Percentiles rank a stretch among this genome's conserved stretches.
Conservation (phyloP, 768 basidiomycete species). For the Psilocybe azurescens region DNA sequence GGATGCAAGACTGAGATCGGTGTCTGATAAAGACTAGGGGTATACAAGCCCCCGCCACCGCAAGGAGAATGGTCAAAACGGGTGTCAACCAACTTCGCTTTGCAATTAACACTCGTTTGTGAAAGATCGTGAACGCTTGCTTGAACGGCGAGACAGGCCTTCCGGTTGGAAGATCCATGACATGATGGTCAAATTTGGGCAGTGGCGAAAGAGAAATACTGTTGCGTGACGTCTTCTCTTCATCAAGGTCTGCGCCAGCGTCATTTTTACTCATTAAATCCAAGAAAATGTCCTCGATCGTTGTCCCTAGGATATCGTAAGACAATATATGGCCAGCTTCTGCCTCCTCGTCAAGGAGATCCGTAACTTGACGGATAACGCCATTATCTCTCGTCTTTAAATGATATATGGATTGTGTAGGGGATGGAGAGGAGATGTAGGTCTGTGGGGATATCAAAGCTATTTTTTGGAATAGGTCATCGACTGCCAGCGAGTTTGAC, state of each 20-base stretch:
- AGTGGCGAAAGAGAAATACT: conserved; percentile 22
- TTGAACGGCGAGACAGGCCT: conserved; percentile 57
- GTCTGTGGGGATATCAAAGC: conserved; percentile 51
- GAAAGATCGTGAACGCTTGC: conserved; percentile 78
- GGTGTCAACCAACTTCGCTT: conserved; percentile 75
- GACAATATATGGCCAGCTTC: conserved; percentile 44
- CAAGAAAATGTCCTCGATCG: conserved; percentile 85
- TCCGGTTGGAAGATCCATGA: conserved; percentile 54
- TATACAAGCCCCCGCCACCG: conserved; percentile 67
- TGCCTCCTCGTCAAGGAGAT: conserved; percentile 54
- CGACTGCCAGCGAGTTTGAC: conserved; percentile 8
- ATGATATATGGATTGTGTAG: conserved; percentile 54
- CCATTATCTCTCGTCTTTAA: conserved; percentile 64
- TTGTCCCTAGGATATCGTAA: conserved; percentile 73
- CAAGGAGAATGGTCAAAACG: conserved; percentile 55
- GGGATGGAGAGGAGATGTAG: conserved; percentile 46
- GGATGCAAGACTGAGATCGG: conserved; percentile 55
- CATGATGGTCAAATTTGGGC: conserved; percentile 10
- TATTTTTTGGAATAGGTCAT: conserved; percentile 46
- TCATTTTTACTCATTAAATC: conserved; percentile 65
- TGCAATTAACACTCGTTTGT: conserved; percentile 69
- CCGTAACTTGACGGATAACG: conserved; percentile 60
- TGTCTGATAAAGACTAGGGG: conserved; percentile 68
- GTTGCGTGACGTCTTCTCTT: conserved; percentile 23
- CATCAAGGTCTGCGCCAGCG: conserved; percentile 12